These are phyloP conservation scores for Allantophomopsis lycopodina DNA, from an alignment of 2,329 filamentous ascomycete genomes.

Conservation along the genomic window DNA sequence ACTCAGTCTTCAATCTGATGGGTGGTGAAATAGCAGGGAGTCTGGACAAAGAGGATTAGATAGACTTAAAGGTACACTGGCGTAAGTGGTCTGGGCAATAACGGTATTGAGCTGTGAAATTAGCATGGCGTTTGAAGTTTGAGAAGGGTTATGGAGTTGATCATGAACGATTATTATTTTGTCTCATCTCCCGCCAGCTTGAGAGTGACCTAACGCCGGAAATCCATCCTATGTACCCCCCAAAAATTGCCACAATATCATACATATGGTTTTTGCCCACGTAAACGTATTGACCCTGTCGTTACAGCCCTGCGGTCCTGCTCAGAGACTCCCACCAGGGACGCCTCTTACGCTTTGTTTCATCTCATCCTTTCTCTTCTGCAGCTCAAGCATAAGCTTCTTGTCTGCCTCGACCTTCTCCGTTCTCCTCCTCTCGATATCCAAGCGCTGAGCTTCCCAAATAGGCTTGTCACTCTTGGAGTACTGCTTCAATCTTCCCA, in stretches of 20 bases:
- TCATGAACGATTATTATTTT: too few relatives aligned
- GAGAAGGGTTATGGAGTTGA: too few relatives aligned
- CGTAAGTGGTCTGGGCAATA: too few relatives aligned
- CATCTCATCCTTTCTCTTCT: conserved; percentile 26
- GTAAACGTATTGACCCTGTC: too few relatives aligned
- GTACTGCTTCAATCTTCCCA: conserved; percentile 71
- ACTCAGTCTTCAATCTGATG: conserved; percentile 43
- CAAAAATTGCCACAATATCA: too few relatives aligned
- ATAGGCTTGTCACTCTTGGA: conserved; percentile 82
- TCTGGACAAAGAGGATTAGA: conserved; percentile 13
- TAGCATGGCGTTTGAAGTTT: too few relatives aligned
- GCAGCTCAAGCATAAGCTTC: conserved; percentile 22
- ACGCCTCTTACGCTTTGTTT: conserved; percentile 16
- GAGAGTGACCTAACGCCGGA: too few relatives aligned
- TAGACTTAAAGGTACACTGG: neutral
- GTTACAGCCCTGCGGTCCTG: too few relatives aligned
- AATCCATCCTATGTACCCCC: too few relatives aligned
- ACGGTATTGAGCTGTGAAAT: too few relatives aligned
- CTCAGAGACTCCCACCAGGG: neutral
- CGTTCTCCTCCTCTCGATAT: conserved; percentile 1
- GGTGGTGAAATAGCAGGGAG: conserved; percentile 40
- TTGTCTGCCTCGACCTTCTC: conserved; percentile 23
- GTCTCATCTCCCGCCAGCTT: too few relatives aligned
- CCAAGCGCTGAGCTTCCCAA: conserved; percentile 1
- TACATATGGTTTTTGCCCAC: too few relatives aligned